Base-by-base conservation (phyloP, 768 basidiomycete species). In the Termitomyces sp. region DNA sequence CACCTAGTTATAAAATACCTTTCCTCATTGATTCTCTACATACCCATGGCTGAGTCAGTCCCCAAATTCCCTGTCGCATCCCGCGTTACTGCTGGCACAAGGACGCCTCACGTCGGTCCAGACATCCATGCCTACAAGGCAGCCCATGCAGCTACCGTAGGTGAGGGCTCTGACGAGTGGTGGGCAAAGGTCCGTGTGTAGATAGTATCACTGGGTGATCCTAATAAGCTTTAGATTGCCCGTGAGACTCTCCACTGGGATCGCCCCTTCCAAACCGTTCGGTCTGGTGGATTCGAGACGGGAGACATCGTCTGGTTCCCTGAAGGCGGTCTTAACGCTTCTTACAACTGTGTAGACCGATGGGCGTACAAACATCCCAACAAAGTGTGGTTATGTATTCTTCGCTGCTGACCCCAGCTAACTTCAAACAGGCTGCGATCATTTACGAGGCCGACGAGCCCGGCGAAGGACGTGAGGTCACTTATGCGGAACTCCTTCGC, bases 391-490 rank as follows among this genome's bases (percentile, higher is more conserved):
- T 37, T 38, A 17, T 32, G 45, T 17, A 56, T 53, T 9, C 25
- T 42, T 51, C 25, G 56, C n/a, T 55, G 52, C 47, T 53, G 25
- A 59, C 36, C 36, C 32, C 31, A 59, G 9, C 31, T 49, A 12
- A 59, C 60, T 9, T 29, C 47, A 14, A 36, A 48, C 11, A 94
- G 91, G 87, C 88, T 32, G 96, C 96, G 34, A 97, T 98, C 76
- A 95, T 98, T 74, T 99, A 96, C 78, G 96, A 99, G 74, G 96
- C 95, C 1, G 96, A 99, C 69, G 96, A 99, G 73, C 91, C 95
- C 0, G 86, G 83, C 59, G 82, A 92, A 51, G 91, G 93, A 53
- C 72, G 84, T 62, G 81, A 88, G 51, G 81, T 98, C 72, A 80
- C 87, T 29, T 99, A 91, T 73, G 81, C 83, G 17, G 85, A 97